A percentile compares a stretch with the other conserved stretches of the same genome.
These are phyloP conservation scores for Trichomonascaceae sp. DNA, from an alignment of 1,139 yeast species.

Conservation along the genomic window DNA sequence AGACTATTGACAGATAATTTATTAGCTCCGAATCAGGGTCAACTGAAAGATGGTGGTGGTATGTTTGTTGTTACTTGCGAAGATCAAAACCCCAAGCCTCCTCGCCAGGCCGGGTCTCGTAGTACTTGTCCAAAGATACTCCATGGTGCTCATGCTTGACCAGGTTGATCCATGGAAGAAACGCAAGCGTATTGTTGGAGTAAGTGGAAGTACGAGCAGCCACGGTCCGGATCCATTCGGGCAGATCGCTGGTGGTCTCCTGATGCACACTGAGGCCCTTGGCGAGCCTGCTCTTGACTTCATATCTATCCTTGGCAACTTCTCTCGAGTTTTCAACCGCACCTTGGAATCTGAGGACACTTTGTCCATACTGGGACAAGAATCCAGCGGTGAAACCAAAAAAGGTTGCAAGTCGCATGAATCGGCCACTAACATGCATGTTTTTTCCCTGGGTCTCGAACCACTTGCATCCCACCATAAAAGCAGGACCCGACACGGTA, in stretches of 20 bases:
- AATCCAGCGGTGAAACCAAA: slow-evolving; percentile 66
- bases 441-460: slow-evolving; percentile 38
- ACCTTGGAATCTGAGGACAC: slow-evolving; percentile 68
- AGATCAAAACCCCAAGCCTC: slow-evolving; percentile 29
- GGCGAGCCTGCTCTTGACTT: slow-evolving; percentile 54
- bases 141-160: slow-evolving; percentile 80
- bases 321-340: slow-evolving; percentile 63
- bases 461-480: slow-evolving; percentile 48
- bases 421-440: slow-evolving; percentile 44
- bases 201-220: slow-evolving; percentile 73
- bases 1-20: too few species aligned
- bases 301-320: slow-evolving; percentile 60
- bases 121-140: slow-evolving; percentile 54
- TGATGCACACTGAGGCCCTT: slow-evolving; percentile 53
- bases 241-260: slow-evolving; percentile 41
- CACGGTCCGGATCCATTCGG: slow-evolving; percentile 61
- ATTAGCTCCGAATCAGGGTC: too few species aligned
- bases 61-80: too few species aligned
- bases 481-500: slow-evolving; percentile 52
- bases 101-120: slow-evolving; percentile 44
- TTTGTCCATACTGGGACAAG: slow-evolving; percentile 46
- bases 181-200: slow-evolving; percentile 46
- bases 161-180: slow-evolving; percentile 76
- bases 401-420: slow-evolving; percentile 42
- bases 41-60: too few species aligned